Evolutionary conservation across 129 eudicot genomes (phyloP), one percentile per base, ranked within the genome.

Genomic region (Lonicera japonica): DNA sequence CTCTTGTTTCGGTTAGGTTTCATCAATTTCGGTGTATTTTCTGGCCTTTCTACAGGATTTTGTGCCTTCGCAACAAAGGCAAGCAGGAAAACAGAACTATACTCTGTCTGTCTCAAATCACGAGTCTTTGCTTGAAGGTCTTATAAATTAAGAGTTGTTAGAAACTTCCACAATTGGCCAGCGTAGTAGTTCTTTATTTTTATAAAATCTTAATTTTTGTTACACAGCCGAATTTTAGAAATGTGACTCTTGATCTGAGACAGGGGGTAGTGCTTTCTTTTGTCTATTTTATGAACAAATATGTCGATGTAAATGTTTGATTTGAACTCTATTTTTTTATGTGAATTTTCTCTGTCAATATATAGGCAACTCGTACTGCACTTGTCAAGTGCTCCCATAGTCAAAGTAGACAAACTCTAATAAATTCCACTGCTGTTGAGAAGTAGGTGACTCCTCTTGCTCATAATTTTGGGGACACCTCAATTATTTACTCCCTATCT

Each of bases 391-490:
- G 66, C 56, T 68, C 68, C 43, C 54, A 39, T n/a, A 61, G 61
- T 46, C 76, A 70, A 73, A 55, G 41, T 72, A 73, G 64, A 59
- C 70, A 61, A 40, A 70, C 65, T 22, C 22, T 71, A n/a, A 52
- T 45, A 43, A 63, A 71, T 65, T 58, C 36, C 13, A 66, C 63
- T 67, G 41, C 56, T 21, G 54, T 52, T 47, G 67, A 83, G 21
- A 69, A 71, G 86, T 83, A 60, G 51, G 84, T 70, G 29, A 15
- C 15, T 43, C 53, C 19, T 48, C 29, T 17, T 56, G 50, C n/a
- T 22, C 46, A 61, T n/a, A n/a, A n/a, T n/a, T n/a, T n/a, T 20
- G 36, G 5, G 8, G 9, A 25, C 13, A 51, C 14, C 10, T 16
- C 21, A 21, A 29, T n/a, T 15, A 23, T 15, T 25, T 66, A 41